Conservation (phyloP, 345 rosid species). For the Raphanus sativus region DNA sequence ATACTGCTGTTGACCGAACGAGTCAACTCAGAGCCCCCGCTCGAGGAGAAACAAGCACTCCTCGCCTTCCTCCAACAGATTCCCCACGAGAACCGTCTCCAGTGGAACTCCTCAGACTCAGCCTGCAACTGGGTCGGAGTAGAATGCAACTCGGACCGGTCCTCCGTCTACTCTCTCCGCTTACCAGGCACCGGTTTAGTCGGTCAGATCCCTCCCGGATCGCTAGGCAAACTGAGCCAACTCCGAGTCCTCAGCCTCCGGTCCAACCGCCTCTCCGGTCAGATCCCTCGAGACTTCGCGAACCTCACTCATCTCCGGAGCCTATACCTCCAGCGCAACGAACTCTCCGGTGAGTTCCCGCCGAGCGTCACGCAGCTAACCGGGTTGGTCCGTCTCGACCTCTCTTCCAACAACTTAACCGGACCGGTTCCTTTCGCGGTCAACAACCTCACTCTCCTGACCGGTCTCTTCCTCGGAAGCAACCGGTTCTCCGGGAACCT, state of each 20-base stretch:
- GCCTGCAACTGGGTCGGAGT: constrained; percentile 90
- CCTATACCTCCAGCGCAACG: constrained; percentile 70
- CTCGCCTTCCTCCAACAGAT: constrained; percentile 56
- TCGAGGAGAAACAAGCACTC: constrained; percentile 75
- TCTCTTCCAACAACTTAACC: constrained; percentile 74
- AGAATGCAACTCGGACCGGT: constrained; percentile 55
- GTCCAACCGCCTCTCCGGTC: constrained; percentile 70
- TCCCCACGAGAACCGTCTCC: constrained; percentile 73
- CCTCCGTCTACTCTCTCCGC: constrained; percentile 61
- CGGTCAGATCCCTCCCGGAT: constrained; percentile 65
- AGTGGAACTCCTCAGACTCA: constrained; percentile 70
- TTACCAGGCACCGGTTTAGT: constrained; percentile 85
- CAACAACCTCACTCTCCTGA: constrained; percentile 72
- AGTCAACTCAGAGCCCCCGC: constrained; percentile 62
- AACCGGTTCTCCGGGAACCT: constrained; percentile 69
- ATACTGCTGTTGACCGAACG: constrained; percentile 41
- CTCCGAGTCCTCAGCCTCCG: constrained; percentile 93
- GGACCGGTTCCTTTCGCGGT: constrained; percentile 72
- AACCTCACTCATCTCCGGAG: constrained; percentile 70
- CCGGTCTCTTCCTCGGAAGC: constrained; percentile 58
- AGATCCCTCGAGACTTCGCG: constrained; percentile 82
- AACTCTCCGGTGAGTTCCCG: constrained; percentile 69
- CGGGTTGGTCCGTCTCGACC: constrained; percentile 70
- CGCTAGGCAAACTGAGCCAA: constrained; percentile 64
- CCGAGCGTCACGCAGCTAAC: constrained; percentile 48